Evolutionary conservation across 2,329 filamentous ascomycete genomes (phyloP), one percentile per base, ranked within the genome.

Genomic region (Fusarium tjaetaba): DNA sequence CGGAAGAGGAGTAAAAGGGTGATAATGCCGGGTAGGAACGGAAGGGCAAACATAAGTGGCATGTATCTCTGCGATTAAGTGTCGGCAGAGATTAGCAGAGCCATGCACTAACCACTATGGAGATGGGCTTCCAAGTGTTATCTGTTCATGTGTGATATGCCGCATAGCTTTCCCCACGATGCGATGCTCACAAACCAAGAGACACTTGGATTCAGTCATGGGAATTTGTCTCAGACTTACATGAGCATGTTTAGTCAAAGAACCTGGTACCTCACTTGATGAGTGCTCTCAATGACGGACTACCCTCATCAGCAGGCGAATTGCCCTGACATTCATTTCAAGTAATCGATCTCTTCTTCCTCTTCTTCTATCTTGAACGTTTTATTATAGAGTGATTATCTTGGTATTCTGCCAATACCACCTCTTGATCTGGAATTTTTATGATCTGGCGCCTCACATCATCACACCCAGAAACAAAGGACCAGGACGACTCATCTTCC

Each of bases 101-200:
- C 52, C 43, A 24, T 59, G 49, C 58, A n/a, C 28, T 39, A 46
- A 46, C 24, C 22, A 46, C 45, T 48, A 48, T 46, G 43, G 38
- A 68, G 56, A 41, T 26, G 36, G 41, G 24, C 24, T 41, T 46
- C 36, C 36, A 55, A 42, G 15, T 58, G 36, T 30, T 64, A 63
- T 72, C 68, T 74, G 68, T 45, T 72, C 68, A 72, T 72, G 63
- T 49, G 59, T 58, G 32, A 74, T 56, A 69, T 62, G 38, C 52
- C 43, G 34, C 45, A 46, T 24, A 42, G 36, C 39, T 49, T 59
- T 46, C 45, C 58, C 62, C 61, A 51, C 66, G 57, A 52, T 46
- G n/a, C 20, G 45, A 55, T 56, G 22, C 57, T 68, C 65, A 42
- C 56, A 56, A 68, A 43, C 56, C 41, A 62, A 26, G 28, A 41